Evolutionary conservation across 208 protist species (phyloP), one percentile per base, ranked within the genome.

Genomic region (Leishmania lainsoni): DNA sequence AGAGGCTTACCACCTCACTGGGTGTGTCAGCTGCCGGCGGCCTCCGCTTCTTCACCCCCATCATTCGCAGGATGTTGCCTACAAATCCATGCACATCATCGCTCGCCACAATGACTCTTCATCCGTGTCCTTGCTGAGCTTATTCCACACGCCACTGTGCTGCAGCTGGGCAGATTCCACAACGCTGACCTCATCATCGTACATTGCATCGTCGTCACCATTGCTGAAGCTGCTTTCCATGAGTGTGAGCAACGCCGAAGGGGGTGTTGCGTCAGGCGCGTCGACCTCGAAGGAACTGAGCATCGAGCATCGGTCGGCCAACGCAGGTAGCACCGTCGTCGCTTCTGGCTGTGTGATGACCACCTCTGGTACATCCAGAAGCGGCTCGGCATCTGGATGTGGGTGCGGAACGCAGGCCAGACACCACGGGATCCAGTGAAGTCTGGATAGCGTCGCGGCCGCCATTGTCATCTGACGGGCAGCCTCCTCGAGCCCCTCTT

Each of bases 401-500:
- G 75, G 80, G 26, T 76, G 56, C 6, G 80, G 75, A 1, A 83
- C 80, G 29, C 61, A 83, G 51, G 54, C 71, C 3, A 48, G 35
- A 9, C 80, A 83, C 73, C 73, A 83, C 75, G 74, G 32, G 49
- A 83, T 48, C 80, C 80, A 83, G 10, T 73, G 75, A 17, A 83
- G 68, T 26, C 42, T 51, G 16, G 42, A 29, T 52, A 83, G n/a
- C 22, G 35, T 49, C 52, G 42, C 45, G 22, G 72, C 66, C 3
- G 80, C 80, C 45, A 14, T 35, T 35, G 29, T 14, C 22, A 56
- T 9, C 12, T 2, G 12, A 63, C 39, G 52, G 8, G 29, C 42
- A 26, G 35, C 26, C 22, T 56, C 26, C 10, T 56, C 10, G 10
- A 56, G 39, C 12, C 12, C 42, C 22, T 35, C 32, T 5, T 65